Percentiles rank a stretch among this genome's conserved stretches.
phyloP scores from a whole-genome alignment of 1,284 basidiomycete species.

The Moesziomyces globuligerus region DNA sequence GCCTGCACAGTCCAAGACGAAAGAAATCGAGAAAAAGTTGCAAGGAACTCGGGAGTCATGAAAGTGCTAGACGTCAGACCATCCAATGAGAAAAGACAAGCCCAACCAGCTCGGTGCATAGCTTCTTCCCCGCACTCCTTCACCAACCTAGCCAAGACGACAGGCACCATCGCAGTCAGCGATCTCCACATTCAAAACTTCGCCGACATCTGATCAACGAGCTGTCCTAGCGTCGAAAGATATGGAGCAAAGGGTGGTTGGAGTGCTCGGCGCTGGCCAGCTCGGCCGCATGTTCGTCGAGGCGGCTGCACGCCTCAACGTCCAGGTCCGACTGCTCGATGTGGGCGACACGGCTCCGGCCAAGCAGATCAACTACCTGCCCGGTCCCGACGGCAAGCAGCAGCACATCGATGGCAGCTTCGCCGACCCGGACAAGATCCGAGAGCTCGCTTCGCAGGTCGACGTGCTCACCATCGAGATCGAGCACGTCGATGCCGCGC shows the following conservation, averaged over 20 bases:
- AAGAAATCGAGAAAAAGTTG: too few species aligned
- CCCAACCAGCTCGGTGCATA: too few species aligned
- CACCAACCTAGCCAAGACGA: too few species aligned
- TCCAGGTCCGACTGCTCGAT: constrained; percentile 89
- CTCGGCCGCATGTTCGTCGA: constrained; percentile 96
- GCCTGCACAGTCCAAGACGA: too few species aligned
- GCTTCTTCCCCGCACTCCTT: too few species aligned
- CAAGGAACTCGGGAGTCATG: too few species aligned
- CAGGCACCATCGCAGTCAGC: not conserved
- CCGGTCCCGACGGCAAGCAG: constrained; percentile 54
- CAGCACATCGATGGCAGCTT: constrained; percentile 90
- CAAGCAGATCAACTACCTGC: constrained; percentile 77
- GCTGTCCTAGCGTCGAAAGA: not conserved
- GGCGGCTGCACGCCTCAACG: constrained; percentile 86
- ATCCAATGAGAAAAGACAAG: too few species aligned
- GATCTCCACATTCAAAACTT: not conserved
- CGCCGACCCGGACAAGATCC: constrained; percentile 81
- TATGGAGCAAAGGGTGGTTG: constrained; percentile 55
- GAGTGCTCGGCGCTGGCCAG: constrained; percentile 83
- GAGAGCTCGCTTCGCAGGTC: constrained; percentile 80
- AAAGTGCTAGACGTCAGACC: too few species aligned
- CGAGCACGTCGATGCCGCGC: constrained; percentile 88
- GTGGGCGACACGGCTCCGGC: constrained; percentile 82
- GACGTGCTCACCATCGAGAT: constrained; percentile 96
- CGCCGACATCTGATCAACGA: constrained; percentile 2